phyloP scores from a whole-genome alignment of 768 basidiomycete genomes.

The Lactifluus subvellereus region DNA sequence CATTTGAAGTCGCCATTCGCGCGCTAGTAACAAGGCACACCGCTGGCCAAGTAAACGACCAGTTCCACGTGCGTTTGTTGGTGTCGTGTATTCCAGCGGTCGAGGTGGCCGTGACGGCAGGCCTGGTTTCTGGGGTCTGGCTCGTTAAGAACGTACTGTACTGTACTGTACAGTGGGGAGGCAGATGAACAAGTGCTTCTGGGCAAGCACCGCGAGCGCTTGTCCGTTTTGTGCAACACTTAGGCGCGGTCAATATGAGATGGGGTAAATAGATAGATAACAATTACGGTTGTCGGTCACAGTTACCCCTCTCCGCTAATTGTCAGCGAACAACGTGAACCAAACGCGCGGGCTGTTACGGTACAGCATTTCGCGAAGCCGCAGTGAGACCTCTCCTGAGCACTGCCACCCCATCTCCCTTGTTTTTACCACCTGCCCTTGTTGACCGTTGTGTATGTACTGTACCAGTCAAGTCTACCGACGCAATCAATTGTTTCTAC shows the following conservation, averaged over 20 bases:
- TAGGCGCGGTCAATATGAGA: background rate
- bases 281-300: background rate
- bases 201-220: background rate
- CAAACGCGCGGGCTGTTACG: background rate
- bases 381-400: background rate
- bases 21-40: too few species aligned
- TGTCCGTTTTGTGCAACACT: background rate
- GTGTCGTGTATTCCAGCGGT: background rate
- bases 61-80: background rate
- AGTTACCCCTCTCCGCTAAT: background rate
- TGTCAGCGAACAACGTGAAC: conserved; percentile 1
- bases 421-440: background rate
- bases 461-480: background rate
- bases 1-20: background rate
- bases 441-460: background rate
- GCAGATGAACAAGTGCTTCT: background rate
- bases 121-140: background rate
- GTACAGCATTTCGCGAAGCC: too few species aligned
- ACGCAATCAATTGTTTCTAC: background rate
- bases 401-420: background rate
- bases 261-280: too few species aligned
- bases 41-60: background rate
- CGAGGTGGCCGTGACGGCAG: background rate
- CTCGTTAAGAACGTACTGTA: too few species aligned
- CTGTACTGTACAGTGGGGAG: too few species aligned